Evolutionary conservation across 768 basidiomycete species (phyloP), one percentile per base, ranked within the genome.

Genomic region (Porphyrellus cyaneotinctus): DNA sequence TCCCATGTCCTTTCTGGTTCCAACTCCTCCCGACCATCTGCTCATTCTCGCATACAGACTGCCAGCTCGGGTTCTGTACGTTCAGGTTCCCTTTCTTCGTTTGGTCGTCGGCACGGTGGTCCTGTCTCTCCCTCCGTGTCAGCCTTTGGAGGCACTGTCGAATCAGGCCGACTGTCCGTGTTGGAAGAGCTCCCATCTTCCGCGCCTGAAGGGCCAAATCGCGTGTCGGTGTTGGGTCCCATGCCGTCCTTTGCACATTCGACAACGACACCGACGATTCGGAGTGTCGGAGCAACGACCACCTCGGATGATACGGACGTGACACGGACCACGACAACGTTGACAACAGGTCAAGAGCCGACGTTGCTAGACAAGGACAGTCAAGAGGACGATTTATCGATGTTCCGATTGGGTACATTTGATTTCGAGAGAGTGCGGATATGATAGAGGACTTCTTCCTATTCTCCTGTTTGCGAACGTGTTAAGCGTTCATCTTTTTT

Each of bases 41-140:
- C 71, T 1, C 70, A 72, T 47, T 79, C 79, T 23, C 63, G 72
- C 3, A 63, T 66, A 17, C 62, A 49, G 31, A 70, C 72, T 4
- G 55, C 52, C 24, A 72, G 70, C 46, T 77, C 75, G 28, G 69
- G 66, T 18, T 74, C 74, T 26, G 60, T 75, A 0, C 75, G 76
- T 49, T 76, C 79, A 2, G 75, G 74, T 20, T 85, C 83, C 46
- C 65, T 85, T 44, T 78, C 80, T 1, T 78, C 78, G 0, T 78
- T 81, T 53, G 78, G 76, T n/a, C 75, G 79, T 23, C 70, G 66
- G 43, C 68, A 66, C 30, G 58, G 54, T 30, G 64, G 56, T 11
- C 60, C 69, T 7, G 60, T 74, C 32, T 81, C 81, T 3, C 82
- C 81, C 30, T 72, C 78, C 0, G 54, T 78, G 43, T 82, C 81